phyloP scores from a whole-genome alignment of 805 yeast genomes.

The Pichia cabralensis region DNA sequence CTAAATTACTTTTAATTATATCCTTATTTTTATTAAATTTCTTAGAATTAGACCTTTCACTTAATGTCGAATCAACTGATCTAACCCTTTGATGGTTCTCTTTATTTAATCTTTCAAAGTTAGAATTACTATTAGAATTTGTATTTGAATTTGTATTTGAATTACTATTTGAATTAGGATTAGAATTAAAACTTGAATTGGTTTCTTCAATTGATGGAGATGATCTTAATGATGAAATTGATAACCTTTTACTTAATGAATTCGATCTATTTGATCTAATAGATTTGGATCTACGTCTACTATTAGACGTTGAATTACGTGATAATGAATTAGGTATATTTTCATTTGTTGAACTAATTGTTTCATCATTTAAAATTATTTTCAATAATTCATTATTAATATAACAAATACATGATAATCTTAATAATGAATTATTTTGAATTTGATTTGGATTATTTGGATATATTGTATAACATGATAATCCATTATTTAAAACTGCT shows the following conservation, averaged over 20 bases:
- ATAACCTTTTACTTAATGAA: constrained; percentile 17
- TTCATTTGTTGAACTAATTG: constrained; percentile 15
- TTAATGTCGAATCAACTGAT: constrained; percentile 19
- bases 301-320: constrained; percentile 5
- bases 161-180: too few relatives aligned
- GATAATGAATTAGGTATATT: too few relatives aligned
- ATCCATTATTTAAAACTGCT: constrained; percentile 35
- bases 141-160: background rate
- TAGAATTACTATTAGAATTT: background rate
- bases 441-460: constrained; percentile 50
- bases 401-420: constrained; percentile 43
- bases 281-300: too few relatives aligned
- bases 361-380: constrained; percentile 10
- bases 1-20: constrained; percentile 19
- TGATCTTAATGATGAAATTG: constrained; percentile 17
- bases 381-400: constrained; percentile 29
- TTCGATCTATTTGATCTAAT: constrained; percentile 14
- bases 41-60: constrained; percentile 20
- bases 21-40: constrained; percentile 17
- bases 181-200: background rate
- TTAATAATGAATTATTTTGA: constrained; percentile 46
- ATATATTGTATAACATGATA: constrained; percentile 43
- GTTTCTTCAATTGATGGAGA: background rate
- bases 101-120: constrained; percentile 6
- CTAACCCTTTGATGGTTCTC: constrained; percentile 19